Conservation (phyloP, 2,329 filamentous ascomycete genomes). For the Diaporthe citri region DNA sequence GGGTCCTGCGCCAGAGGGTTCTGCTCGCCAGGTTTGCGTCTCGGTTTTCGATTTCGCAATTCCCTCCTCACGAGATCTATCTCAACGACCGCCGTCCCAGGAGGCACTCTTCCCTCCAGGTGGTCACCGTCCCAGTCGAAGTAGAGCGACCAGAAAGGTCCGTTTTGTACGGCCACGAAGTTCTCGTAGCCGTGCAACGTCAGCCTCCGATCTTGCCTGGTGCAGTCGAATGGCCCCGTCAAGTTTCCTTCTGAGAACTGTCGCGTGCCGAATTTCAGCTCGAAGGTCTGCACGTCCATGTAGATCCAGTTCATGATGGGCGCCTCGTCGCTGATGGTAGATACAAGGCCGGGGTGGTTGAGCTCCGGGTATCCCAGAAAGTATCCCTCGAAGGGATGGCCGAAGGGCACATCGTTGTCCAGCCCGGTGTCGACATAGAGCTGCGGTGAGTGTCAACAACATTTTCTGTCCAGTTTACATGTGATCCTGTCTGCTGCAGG, state of each 20-base stretch:
- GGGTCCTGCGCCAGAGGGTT: slow-evolving; percentile 2
- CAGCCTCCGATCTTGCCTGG: slow-evolving; percentile 63
- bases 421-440: slow-evolving; percentile 61
- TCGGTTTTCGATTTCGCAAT: slow-evolving; percentile 45
- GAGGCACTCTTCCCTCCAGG: slow-evolving; percentile 58
- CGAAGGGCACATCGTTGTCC: slow-evolving; percentile 47
- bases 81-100: slow-evolving; percentile 65
- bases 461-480: neutral
- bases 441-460: slow-evolving; percentile 42
- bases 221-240: slow-evolving; percentile 65
- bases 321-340: slow-evolving; percentile 60
- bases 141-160: slow-evolving; percentile 60
- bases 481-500: neutral
- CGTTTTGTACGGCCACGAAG: slow-evolving; percentile 61
- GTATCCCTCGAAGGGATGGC: slow-evolving; percentile 69
- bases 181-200: slow-evolving; percentile 63
- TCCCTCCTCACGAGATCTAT: slow-evolving; percentile 67
- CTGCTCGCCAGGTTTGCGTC: slow-evolving; percentile 1
- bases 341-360: slow-evolving; percentile 59
- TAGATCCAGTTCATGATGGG: slow-evolving; percentile 66
- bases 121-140: slow-evolving; percentile 62
- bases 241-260: slow-evolving; percentile 57
- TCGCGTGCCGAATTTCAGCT: slow-evolving; percentile 61
- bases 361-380: slow-evolving; percentile 68
- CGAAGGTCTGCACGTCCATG: slow-evolving; percentile 58